These are phyloP conservation scores for Aspergillus mulundensis DNA, from an alignment of 495 filamentous ascomycete species.

Conservation along the genomic window DNA sequence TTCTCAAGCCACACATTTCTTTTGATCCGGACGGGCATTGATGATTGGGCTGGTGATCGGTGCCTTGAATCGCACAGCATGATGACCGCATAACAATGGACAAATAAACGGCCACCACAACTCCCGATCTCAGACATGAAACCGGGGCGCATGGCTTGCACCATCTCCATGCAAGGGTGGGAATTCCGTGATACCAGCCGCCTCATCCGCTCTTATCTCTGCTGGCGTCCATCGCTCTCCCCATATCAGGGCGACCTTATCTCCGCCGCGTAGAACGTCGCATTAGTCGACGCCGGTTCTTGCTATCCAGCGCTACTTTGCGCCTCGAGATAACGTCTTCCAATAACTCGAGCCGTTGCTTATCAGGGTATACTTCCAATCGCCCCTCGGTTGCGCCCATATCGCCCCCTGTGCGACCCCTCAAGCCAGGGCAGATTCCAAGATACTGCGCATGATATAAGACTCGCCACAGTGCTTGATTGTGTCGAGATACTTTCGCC, in stretches of 20 bases:
- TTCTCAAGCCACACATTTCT: too few relatives aligned
- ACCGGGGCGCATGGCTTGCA: not conserved
- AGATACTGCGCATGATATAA: not conserved
- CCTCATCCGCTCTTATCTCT: not conserved
- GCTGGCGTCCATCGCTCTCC: not conserved
- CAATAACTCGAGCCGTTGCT: not conserved
- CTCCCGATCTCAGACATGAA: not conserved
- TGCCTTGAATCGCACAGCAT: not conserved
- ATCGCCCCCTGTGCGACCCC: not conserved
- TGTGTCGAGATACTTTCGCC: too few relatives aligned
- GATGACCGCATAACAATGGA: not conserved
- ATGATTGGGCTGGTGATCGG: too few relatives aligned
- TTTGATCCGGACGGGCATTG: too few relatives aligned
- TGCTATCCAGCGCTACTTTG: not conserved
- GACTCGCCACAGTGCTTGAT: too few relatives aligned
- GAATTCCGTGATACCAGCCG: not conserved
- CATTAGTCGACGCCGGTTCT: not conserved
- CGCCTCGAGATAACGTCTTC: not conserved
- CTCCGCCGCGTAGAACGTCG: not conserved
- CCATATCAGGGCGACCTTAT: not conserved
- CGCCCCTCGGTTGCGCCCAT: not conserved
- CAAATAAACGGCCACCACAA: not conserved
- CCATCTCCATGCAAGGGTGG: not conserved
- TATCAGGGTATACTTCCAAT: not conserved
- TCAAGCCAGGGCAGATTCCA: not conserved